phyloP scores from a whole-genome alignment of 257 asterid genomes.

The Solanum dulcamara region DNA sequence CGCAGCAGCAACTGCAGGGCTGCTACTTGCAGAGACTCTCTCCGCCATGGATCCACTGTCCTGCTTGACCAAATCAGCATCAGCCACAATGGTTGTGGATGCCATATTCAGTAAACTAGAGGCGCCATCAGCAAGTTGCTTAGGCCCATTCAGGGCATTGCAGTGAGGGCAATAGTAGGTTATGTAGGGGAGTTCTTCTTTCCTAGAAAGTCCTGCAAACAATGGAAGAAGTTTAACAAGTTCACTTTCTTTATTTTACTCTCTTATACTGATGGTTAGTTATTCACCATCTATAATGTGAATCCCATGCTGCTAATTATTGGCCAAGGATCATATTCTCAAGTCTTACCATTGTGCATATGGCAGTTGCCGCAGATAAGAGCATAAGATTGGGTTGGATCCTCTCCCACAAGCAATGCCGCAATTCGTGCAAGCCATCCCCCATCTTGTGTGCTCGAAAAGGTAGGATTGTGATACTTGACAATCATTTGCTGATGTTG shows the following conservation, averaged over 20 bases:
- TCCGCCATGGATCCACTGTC: not conserved
- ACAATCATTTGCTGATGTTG: conserved; percentile 48
- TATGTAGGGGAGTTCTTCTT: conserved; percentile 63
- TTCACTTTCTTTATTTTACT: not conserved
- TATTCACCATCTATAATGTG: not conserved
- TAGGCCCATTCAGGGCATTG: conserved; percentile 58
- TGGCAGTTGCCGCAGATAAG: conserved; percentile 76
- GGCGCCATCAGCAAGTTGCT: conserved; percentile 22
- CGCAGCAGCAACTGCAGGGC: conserved; percentile 1
- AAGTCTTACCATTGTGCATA: conserved; percentile 59
- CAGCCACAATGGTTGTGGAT: conserved; percentile 12
- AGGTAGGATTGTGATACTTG: conserved; percentile 44
- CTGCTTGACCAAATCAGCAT: conserved; percentile 9
- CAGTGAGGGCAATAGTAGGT: conserved; percentile 93
- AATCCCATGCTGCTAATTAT: not conserved
- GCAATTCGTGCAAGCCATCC: conserved; percentile 78
- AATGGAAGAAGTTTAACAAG: not conserved
- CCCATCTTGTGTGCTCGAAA: conserved; percentile 29
- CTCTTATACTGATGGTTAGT: not conserved
- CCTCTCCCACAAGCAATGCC: conserved; percentile 85
- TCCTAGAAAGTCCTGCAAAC: conserved; percentile 74
- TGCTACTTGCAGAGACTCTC: not conserved
- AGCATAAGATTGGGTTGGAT: conserved; percentile 66
- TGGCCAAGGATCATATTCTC: not conserved
- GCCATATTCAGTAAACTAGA: conserved; percentile 24